These are phyloP conservation scores for Backusella tuberculispora DNA, from an alignment of 192 early-diverging fungal genomes.

Conservation along the genomic window DNA sequence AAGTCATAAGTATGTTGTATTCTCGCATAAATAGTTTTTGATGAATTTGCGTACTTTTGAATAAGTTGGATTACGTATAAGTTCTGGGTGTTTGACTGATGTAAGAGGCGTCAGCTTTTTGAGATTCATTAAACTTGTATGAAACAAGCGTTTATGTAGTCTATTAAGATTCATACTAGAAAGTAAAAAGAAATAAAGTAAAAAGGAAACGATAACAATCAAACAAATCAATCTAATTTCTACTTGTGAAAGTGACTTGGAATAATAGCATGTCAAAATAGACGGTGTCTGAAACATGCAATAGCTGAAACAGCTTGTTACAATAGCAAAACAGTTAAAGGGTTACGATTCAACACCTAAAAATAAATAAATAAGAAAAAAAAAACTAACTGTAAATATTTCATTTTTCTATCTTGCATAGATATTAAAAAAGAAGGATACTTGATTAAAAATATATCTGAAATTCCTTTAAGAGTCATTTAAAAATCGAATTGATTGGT, in stretches of 20 bases:
- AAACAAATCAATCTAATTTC: not conserved
- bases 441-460: constrained; percentile 1
- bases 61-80: constrained; percentile 15
- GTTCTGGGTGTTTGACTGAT: constrained; percentile 13
- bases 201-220: not conserved
- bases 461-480: not conserved
- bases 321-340: not conserved
- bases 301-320: constrained; percentile 1
- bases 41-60: not conserved
- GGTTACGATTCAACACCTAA: not conserved
- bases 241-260: constrained; percentile 2
- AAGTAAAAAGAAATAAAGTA: not conserved
- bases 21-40: constrained; percentile 6
- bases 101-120: constrained; percentile 1
- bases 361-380: not conserved
- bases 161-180: not conserved
- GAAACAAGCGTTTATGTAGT: constrained; percentile 13
- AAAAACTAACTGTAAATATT: not conserved
- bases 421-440: not conserved
- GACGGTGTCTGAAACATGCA: not conserved
- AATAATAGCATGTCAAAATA: not conserved
- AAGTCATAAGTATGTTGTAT: not conserved
- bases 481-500: not conserved
- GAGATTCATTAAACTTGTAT: not conserved
- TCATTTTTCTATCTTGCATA: not conserved